Base-by-base conservation (phyloP, 139 green algal genomes). In the Asterochloris erici region DNA sequence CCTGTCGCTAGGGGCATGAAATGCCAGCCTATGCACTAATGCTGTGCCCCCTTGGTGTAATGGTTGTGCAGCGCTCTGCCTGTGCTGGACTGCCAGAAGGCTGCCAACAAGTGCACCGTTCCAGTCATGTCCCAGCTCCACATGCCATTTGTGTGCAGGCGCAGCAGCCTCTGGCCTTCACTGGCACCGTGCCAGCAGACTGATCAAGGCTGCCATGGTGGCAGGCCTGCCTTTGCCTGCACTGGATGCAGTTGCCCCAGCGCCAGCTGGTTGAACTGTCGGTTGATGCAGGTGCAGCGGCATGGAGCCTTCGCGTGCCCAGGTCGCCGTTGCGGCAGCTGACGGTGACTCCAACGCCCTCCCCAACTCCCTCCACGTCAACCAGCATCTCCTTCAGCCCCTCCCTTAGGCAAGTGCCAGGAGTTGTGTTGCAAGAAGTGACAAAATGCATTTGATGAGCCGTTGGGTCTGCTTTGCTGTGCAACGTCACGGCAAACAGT, bases 361-460 rank as follows among this genome's bases (percentile, higher is more conserved):
- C 74, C 10, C 74, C 74, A n/a, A 13, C 66, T 19, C n/a, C 66
- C 24, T 79, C 74, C 38, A 79, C 54, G 23, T 79, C 74, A 12
- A 79, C 74, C 16, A 60, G 66, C 74, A 79, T 79, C 23, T 60
- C 74, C 1, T 79, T 68, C 47, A 79, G 74, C 74, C 74, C 74
- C 17, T 79, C 74, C 47, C 64, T 79, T 24, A 79, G 74, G 74
- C 66, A 14, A 47, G 74, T 1, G 9, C 9, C 10, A 2, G 17
- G 9, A 21, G 1, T 71, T 24, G 10, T 6, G 2, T 10, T 54
- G 38, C 38, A 71, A 71, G 66, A 9, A 10, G 4, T 21, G 17
- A 26, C 21, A 26, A 10, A 24, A 71, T 71, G 19, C 66, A 71
- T 71, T 4, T 24, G 66, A 10, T 71, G 66, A 71, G 66, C 17